phyloP scores from a whole-genome alignment of 1,284 basidiomycete genomes.

The Schizophyllum amplum region DNA sequence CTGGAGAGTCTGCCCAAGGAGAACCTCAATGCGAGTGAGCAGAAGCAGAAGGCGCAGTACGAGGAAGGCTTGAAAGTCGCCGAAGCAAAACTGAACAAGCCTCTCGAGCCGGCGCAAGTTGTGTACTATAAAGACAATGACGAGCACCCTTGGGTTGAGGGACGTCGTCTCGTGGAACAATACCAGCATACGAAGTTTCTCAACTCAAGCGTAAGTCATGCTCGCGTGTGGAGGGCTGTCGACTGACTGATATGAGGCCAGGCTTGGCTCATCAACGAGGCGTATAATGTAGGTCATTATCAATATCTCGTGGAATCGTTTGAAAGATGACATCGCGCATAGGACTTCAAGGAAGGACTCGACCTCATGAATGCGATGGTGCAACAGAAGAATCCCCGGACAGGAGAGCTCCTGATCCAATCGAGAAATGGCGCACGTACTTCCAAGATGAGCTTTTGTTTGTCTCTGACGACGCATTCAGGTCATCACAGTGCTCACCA shows the following conservation, averaged over 20 bases:
- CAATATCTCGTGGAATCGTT: background rate
- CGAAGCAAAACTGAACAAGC: background rate
- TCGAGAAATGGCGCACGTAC: background rate
- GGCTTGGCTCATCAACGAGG: background rate
- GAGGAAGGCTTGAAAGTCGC: slow-evolving; percentile 6
- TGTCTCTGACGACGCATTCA: slow-evolving; percentile 7
- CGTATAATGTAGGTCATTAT: no score
- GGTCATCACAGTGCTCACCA: slow-evolving; percentile 20
- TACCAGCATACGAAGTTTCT: slow-evolving; percentile 6
- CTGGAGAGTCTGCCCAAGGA: slow-evolving; percentile 10
- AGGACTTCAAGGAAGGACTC: slow-evolving; percentile 3
- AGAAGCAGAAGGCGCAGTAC: slow-evolving; percentile 12
- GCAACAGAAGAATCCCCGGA: slow-evolving; percentile 4
- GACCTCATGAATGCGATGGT: slow-evolving; percentile 12
- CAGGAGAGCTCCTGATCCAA: slow-evolving; percentile 1
- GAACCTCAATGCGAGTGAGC: slow-evolving; percentile 6
- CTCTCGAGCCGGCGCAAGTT: background rate
- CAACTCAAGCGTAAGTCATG: slow-evolving; percentile 7
- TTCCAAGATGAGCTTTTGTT: background rate
- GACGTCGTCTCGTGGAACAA: no score
- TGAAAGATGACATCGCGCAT: background rate
- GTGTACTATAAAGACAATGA: background rate
- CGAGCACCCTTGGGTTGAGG: background rate
- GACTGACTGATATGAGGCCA: background rate
- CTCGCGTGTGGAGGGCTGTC: background rate